Percentiles rank a stretch among this genome's conserved stretches.
phyloP scores from a whole-genome alignment of 2,329 filamentous ascomycete genomes.

The Bipolaris cookei region DNA sequence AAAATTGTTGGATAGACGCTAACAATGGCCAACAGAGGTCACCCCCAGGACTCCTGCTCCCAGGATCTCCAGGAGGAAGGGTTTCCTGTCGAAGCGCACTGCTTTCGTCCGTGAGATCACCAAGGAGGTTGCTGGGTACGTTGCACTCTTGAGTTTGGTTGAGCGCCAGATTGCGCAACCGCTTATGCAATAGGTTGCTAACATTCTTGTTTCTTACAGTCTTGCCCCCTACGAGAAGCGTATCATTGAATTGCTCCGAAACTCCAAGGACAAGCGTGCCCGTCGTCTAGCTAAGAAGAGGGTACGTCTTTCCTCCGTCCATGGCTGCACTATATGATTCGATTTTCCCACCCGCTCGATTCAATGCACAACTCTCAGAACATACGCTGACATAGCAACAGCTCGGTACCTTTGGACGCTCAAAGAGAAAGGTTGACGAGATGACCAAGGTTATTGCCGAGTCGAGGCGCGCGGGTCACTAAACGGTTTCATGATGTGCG shows the following conservation, averaged over 20 bases:
- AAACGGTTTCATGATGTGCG: slow-evolving; percentile 51
- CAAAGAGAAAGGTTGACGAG: slow-evolving; percentile 99
- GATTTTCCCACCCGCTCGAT: slow-evolving; percentile 3
- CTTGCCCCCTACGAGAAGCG: slow-evolving; percentile 78
- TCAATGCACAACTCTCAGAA: slow-evolving; percentile 5
- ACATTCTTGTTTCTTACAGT: slow-evolving; percentile 18
- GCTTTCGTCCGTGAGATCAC: slow-evolving; percentile 96
- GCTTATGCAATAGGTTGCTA: slow-evolving; percentile 10
- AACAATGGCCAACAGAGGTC: slow-evolving; percentile 53
- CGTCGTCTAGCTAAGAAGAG: slow-evolving; percentile 99
- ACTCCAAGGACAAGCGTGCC: slow-evolving; percentile 99
- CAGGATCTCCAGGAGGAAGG: slow-evolving; percentile 76
- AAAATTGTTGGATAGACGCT: slow-evolving; percentile 27
- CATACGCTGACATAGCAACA: slow-evolving; percentile 50
- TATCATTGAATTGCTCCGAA: slow-evolving; percentile 98
- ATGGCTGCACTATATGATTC: neutral
- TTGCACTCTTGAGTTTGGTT: slow-evolving; percentile 33
- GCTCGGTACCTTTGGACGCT: slow-evolving; percentile 98
- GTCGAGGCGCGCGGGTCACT: slow-evolving; percentile 78
- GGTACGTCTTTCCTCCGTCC: slow-evolving; percentile 61
- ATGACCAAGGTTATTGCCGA: slow-evolving; percentile 98
- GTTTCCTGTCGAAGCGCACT: slow-evolving; percentile 94
- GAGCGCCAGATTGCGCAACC: neutral
- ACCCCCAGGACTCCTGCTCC: slow-evolving; percentile 58
- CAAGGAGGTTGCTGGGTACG: slow-evolving; percentile 96